phyloP scores from a whole-genome alignment of 768 basidiomycete genomes.

The Tulasnella sp. region DNA sequence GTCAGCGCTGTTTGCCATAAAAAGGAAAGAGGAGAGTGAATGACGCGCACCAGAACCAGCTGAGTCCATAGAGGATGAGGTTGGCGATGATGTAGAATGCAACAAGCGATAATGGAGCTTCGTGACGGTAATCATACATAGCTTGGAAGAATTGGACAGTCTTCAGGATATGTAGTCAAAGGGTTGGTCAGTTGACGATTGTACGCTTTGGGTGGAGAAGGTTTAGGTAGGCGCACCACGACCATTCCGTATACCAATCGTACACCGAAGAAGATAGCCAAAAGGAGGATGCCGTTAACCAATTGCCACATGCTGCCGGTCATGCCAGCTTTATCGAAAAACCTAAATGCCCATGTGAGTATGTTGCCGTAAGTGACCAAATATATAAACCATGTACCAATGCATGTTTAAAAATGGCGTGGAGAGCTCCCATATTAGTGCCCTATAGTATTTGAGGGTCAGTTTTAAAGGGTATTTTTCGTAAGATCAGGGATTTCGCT shows the following conservation, averaged over 20 bases:
- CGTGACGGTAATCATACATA: slow-evolving; percentile 41
- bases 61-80: slow-evolving; percentile 56
- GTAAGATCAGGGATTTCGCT: slow-evolving; percentile 32
- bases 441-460: slow-evolving; percentile 34
- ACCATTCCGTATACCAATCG: slow-evolving; percentile 59
- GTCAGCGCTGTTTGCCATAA: background rate
- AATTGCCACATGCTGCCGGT: slow-evolving; percentile 60
- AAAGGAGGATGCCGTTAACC: slow-evolving; percentile 58
- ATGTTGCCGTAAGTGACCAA: background rate
- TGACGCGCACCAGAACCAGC: slow-evolving; percentile 57
- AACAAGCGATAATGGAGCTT: slow-evolving; percentile 21
- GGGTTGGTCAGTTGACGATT: background rate
- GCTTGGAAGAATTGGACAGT: slow-evolving; percentile 57
- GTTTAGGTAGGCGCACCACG: slow-evolving; percentile 22
- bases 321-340: slow-evolving; percentile 63
- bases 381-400: slow-evolving; percentile 48
- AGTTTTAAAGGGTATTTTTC: slow-evolving; percentile 3
- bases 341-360: slow-evolving; percentile 40
- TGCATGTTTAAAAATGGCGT: slow-evolving; percentile 84
- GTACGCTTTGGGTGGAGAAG: background rate
- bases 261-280: slow-evolving; percentile 56
- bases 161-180: slow-evolving; percentile 35
- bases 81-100: slow-evolving; percentile 52
- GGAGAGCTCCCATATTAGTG: slow-evolving; percentile 21
- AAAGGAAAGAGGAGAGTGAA: background rate